Base-by-base conservation (phyloP, 352 stramenopile species). In the Pythium aphanidermatum region DNA sequence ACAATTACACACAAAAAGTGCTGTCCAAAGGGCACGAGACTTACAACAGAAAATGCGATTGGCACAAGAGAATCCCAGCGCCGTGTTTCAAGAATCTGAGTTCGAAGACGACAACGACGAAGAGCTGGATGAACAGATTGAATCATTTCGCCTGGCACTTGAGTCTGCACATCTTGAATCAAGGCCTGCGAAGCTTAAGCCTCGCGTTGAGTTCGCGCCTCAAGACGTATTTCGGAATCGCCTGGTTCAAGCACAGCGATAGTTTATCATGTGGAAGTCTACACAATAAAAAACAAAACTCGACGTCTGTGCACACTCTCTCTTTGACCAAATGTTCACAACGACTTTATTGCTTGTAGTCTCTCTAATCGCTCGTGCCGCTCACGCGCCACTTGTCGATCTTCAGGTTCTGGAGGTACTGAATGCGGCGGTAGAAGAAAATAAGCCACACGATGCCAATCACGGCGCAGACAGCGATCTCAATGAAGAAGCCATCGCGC, bases 81-180 rank as follows among this genome's bases (percentile, higher is more conserved):
- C 74, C n/a, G 62, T 91, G 16, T 91, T 91, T 30, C 71, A 72
- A 20, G 78, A 91, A 40, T 88, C 78, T 7, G 64, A 86, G 45
- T 91, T 91, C 35, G 78, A 91, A 60, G 77, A 90, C 25, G 78
- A 91, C 26, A 65, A 78, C 38, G 78, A 90, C 42, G 71, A 86
- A 51, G 73, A 87, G 40, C 69, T 83, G 47, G 70, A 79, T 10
- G 68, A 86, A 41, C 62, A 86, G 60, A 69, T 91, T 38, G 79
- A 86, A 46, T 77, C 73, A 42, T 91, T 91, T 33, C 73, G 81
- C 20, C 55, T 70, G n/a, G 79, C 81, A 19, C 62, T 91, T 4
- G 78, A 91, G 52, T 86, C 75, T 12, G 78, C 75, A 12, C 78
- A 91, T 40, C 45, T 74, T 11, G 75, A 86, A 10, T 73, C 63